Evolutionary conservation across 768 basidiomycete species (phyloP), one percentile per base, ranked within the genome.

Genomic region (Boletus tomentosulus): DNA sequence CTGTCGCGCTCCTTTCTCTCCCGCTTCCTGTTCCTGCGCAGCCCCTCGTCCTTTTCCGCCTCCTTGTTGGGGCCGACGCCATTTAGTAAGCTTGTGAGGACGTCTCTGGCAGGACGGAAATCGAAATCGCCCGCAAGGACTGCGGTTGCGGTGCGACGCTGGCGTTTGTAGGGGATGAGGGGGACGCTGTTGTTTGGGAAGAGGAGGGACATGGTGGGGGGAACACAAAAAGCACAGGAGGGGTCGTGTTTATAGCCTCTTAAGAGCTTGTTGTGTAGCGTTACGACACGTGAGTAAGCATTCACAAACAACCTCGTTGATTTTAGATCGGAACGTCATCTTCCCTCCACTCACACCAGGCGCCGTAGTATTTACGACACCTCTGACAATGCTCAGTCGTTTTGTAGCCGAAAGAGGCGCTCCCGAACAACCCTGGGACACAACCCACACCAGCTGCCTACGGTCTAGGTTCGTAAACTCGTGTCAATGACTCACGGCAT

Each of bases 71-170:
- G 80, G 0, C 78, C 78, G 30, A 89, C 85, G 48, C 88, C 87
- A 63, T 90, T 90, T 63, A 91, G 73, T 47, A 90, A 69, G 69
- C 85, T 87, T 13, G 89, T 91, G 59, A 92, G 76, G 57, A 86
- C 87, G 71, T 91, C 88, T 66, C 89, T 80, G 35, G 77, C 65
- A 0, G 85, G 83, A 19, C 78, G 78, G 6, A 76, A 67, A 73
- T 91, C 89, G 68, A 88, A 89, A 65, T 77, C 73, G 60, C 89
- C 89, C 0, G 87, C 83, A 71, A 90, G 80, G 39, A 91, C 85
- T 9, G 83, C 67, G 8, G 89, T 92, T 42, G 89, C 89, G 46
- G 80, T 85, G 54, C 89, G 85, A 22, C 78, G 75, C 3, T 63
- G 68, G 28, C 72, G 71, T 55, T 76, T 78, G 56, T 63, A 49